Evolutionary conservation across 305 asterid genomes (phyloP).

Genomic region (Solanum hybrid): DNA sequence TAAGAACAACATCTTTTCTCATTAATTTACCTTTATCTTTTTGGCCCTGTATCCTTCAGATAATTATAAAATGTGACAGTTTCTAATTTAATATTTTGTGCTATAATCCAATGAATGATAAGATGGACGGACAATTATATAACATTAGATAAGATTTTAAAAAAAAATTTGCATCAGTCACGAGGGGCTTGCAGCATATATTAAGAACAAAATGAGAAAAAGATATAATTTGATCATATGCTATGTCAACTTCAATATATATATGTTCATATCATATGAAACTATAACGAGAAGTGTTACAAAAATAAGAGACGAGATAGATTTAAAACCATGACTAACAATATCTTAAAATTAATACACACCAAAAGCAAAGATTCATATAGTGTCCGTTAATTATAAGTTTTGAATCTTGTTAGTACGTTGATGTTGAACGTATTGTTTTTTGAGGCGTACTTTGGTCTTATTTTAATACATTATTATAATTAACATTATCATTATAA

Average conservation of each 20-base stretch:
- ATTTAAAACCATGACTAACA: not conserved
- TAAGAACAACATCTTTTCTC: not conserved
- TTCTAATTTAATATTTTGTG: not conserved
- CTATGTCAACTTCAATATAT: not conserved
- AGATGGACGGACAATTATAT: not conserved
- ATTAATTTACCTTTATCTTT: not conserved
- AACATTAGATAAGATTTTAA: not conserved
- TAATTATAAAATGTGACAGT: not conserved
- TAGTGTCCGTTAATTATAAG: not conserved
- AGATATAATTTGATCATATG: not conserved
- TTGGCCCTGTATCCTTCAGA: not conserved
- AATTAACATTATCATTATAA: not conserved
- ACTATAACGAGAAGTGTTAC: not conserved
- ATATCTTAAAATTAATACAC: not conserved
- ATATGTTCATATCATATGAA: not conserved
- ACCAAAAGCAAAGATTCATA: not conserved
- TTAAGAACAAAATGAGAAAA: not conserved
- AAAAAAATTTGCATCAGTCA: not conserved
- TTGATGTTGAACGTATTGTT: not conserved
- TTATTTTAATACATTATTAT: not conserved
- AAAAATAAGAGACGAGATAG: not conserved
- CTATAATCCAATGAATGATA: not conserved
- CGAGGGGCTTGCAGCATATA: not conserved
- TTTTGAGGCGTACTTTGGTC: not conserved
- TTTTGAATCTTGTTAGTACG: not conserved